Conservation (phyloP, 805 yeast genomes). For the Huiozyma sinensis region DNA sequence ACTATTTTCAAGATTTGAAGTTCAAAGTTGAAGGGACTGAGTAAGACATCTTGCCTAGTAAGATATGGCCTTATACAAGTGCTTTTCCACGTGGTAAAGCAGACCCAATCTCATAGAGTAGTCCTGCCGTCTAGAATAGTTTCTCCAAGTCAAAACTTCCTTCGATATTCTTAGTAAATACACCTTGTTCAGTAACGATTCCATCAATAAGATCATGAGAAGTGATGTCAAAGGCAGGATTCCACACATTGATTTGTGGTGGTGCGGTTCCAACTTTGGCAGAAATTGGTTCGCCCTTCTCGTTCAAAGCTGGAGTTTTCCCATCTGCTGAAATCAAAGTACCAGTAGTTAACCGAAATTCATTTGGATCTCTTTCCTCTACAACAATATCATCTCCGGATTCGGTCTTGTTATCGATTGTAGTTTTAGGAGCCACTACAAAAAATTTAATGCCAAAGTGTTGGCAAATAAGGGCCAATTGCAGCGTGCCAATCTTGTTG, state of each 20-base stretch:
- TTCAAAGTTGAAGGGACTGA: too few species aligned
- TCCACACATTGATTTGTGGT: constrained; percentile 79
- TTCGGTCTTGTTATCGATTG: constrained; percentile 60
- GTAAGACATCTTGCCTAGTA: too few species aligned
- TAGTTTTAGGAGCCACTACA: constrained; percentile 92
- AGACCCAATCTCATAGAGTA: background rate
- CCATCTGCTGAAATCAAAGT: constrained; percentile 33
- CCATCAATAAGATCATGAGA: constrained; percentile 76
- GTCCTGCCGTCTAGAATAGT: constrained; percentile 9
- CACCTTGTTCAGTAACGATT: constrained; percentile 75
- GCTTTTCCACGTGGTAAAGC: background rate
- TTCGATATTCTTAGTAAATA: constrained; percentile 35
- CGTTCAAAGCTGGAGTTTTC: constrained; percentile 18
- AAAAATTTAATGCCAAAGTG: constrained; percentile 65
- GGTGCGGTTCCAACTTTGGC: constrained; percentile 73
- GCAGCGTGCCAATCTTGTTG: constrained; percentile 92
- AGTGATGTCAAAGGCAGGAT: constrained; percentile 92
- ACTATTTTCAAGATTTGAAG: too few species aligned
- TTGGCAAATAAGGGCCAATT: constrained; percentile 63
- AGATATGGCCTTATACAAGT: background rate
- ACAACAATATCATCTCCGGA: constrained; percentile 70
- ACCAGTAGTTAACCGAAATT: constrained; percentile 70
- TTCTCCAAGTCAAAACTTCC: constrained; percentile 41
- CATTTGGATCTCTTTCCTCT: constrained; percentile 78
- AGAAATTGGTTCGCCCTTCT: constrained; percentile 24